Evolutionary conservation across 768 basidiomycete species (phyloP).

Genomic region (Terana coerulea): DNA sequence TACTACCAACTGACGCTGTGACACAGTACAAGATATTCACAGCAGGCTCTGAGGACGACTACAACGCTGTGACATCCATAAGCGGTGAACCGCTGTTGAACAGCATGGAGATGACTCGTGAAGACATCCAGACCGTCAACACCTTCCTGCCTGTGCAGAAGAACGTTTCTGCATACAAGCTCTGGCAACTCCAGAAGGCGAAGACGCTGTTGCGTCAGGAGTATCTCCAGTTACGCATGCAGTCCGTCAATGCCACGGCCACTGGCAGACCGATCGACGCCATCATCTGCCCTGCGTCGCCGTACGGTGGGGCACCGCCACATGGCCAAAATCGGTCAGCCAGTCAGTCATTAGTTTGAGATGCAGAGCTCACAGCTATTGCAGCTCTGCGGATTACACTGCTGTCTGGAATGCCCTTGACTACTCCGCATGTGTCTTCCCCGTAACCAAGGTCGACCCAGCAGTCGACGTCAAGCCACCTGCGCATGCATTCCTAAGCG

Average conservation of each 20-base stretch:
- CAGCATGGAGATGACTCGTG: slow-evolving; percentile 18
- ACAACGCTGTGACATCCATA: slow-evolving; percentile 9
- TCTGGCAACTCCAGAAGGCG: slow-evolving; percentile 64
- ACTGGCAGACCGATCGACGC: slow-evolving; percentile 77
- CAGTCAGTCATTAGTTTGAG: not conserved
- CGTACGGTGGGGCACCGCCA: slow-evolving; percentile 52
- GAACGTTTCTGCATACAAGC: slow-evolving; percentile 48
- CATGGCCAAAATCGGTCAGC: slow-evolving; percentile 56
- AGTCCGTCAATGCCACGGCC: slow-evolving; percentile 44
- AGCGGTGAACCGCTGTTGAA: slow-evolving; percentile 24
- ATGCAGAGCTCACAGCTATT: not conserved
- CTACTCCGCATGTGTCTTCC: slow-evolving; percentile 57
- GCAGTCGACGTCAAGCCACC: slow-evolving; percentile 44
- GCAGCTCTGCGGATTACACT: slow-evolving; percentile 51
- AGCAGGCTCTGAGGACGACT: slow-evolving; percentile 20
- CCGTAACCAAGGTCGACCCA: slow-evolving; percentile 59
- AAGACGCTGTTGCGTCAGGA: slow-evolving; percentile 47
- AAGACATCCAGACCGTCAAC: slow-evolving; percentile 10
- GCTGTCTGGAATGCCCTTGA: slow-evolving; percentile 68
- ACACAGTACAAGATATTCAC: slow-evolving; percentile 21
- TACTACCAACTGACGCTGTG: too few species aligned
- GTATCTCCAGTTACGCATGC: slow-evolving; percentile 63
- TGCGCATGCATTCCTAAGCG: slow-evolving; percentile 43
- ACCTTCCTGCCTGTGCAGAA: slow-evolving; percentile 26
- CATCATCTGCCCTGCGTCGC: slow-evolving; percentile 61